phyloP scores from a whole-genome alignment of 129 eudicot genomes.

The Scalesia atractyloides region DNA sequence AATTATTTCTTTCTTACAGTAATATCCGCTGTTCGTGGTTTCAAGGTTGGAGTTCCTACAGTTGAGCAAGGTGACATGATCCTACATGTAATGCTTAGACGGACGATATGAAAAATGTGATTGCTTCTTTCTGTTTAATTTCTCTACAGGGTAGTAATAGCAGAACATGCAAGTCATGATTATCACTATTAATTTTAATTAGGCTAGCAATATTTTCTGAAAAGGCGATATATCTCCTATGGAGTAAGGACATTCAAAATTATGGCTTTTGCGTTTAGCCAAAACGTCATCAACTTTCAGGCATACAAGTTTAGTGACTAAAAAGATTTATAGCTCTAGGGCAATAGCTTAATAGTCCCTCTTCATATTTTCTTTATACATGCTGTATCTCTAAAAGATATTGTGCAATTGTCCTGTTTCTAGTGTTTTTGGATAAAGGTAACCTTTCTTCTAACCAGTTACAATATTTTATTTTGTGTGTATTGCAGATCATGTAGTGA shows the following conservation, averaged over 20 bases:
- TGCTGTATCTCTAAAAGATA: not conserved
- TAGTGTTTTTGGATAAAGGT: slow-evolving; percentile 10
- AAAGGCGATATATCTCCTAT: slow-evolving; percentile 5
- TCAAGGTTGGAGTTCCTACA: slow-evolving; percentile 69
- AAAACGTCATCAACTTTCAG: not conserved
- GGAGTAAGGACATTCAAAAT: slow-evolving; percentile 17
- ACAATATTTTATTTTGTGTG: slow-evolving; percentile 15
- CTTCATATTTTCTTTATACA: slow-evolving; percentile 14
- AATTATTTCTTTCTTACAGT: slow-evolving; percentile 54
- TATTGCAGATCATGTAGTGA: slow-evolving; percentile 82
- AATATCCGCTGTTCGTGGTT: slow-evolving; percentile 94
- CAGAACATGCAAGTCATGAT: slow-evolving; percentile 6
- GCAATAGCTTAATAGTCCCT: not conserved
- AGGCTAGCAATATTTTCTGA: slow-evolving; percentile 14
- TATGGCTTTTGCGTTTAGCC: slow-evolving; percentile 1
- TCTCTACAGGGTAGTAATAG: slow-evolving; percentile 22
- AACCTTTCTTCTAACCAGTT: slow-evolving; percentile 18
- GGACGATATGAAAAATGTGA: slow-evolving; percentile 33
- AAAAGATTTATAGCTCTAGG: not conserved
- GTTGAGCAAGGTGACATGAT: slow-evolving; percentile 68
- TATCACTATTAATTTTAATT: not conserved
- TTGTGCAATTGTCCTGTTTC: slow-evolving; percentile 4
- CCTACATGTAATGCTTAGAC: slow-evolving; percentile 39
- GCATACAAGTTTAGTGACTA: slow-evolving; percentile 19
- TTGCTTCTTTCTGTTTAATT: slow-evolving; percentile 27